A percentile compares a stretch with the other conserved stretches of the same genome.
phyloP scores from a whole-genome alignment of 2,329 filamentous ascomycete species.

The Cordyceps sp. region DNA sequence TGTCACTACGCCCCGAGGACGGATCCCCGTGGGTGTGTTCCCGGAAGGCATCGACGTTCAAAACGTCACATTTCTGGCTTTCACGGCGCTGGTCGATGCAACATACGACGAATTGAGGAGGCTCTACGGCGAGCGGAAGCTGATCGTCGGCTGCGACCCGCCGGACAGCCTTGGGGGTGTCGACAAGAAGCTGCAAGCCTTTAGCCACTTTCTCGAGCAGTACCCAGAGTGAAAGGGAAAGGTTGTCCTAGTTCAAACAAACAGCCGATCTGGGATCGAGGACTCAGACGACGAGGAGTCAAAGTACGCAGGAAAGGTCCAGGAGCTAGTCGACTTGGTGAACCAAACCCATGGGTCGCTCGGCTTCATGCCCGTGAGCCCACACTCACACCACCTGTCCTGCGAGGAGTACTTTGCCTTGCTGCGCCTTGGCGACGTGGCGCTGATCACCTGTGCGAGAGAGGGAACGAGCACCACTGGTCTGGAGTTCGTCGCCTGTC shows the following conservation, averaged over 20 bases:
- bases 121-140: not conserved
- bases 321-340: not conserved
- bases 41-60: not conserved
- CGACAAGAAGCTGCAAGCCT: not conserved
- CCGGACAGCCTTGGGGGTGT: not conserved
- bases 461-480: not conserved
- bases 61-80: not conserved
- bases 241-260: not conserved
- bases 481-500: not conserved
- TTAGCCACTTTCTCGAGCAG: not conserved
- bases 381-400: not conserved
- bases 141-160: not conserved
- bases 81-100: not conserved
- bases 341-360: not conserved
- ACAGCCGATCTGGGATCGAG: not conserved
- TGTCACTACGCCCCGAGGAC: not conserved
- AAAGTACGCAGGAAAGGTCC: not conserved
- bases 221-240: not conserved
- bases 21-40: not conserved
- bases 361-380: not conserved
- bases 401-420: not conserved
- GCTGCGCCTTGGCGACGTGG: not conserved
- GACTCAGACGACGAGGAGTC: not conserved
- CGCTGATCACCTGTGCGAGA: not conserved
- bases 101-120: not conserved